phyloP scores from a whole-genome alignment of 108 stramenopile genomes.

The Fistulifera pelliculosa region DNA sequence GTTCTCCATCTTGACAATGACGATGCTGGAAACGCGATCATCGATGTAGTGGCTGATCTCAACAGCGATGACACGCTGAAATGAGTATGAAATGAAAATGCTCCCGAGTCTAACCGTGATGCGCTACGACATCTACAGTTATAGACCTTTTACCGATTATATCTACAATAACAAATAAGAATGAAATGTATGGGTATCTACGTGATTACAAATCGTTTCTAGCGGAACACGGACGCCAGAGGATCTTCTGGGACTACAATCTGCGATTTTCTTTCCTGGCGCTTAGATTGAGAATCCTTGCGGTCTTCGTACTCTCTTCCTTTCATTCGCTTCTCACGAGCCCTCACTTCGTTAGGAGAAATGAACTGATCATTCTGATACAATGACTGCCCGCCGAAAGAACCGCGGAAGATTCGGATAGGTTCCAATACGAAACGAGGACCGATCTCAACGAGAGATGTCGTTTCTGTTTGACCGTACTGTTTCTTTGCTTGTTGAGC shows the following conservation, averaged over 20 bases:
- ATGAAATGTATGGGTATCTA: too few species aligned
- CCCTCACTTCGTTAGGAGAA: conserved; percentile 86
- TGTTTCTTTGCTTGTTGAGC: conserved; percentile 68
- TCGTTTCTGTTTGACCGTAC: conserved; percentile 56
- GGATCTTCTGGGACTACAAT: conserved; percentile 77
- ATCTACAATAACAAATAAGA: too few species aligned
- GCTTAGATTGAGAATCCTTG: conserved; percentile 67
- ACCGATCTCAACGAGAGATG: conserved; percentile 96
- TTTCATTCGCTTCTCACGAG: conserved; percentile 60
- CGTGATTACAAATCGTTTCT: too few species aligned
- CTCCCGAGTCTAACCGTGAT: too few species aligned
- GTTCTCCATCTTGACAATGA: too few species aligned
- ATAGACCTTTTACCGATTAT: too few species aligned
- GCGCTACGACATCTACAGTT: too few species aligned
- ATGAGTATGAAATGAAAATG: too few species aligned
- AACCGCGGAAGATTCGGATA: conserved; percentile 94
- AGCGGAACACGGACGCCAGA: conserved; percentile 68
- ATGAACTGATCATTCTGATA: conserved; percentile 89
- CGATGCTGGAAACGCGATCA: too few species aligned
- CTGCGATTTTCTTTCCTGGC: conserved; percentile 67
- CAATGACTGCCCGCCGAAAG: conserved; percentile 96
- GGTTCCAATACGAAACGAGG: conserved; percentile 97
- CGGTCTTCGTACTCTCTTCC: conserved; percentile 68
- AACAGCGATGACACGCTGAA: too few species aligned
- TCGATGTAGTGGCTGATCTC: too few species aligned